Evolutionary conservation across 306 rosid species (phyloP), one percentile per base, ranked within the genome.

Genomic region (Ormosia semicastrata): DNA sequence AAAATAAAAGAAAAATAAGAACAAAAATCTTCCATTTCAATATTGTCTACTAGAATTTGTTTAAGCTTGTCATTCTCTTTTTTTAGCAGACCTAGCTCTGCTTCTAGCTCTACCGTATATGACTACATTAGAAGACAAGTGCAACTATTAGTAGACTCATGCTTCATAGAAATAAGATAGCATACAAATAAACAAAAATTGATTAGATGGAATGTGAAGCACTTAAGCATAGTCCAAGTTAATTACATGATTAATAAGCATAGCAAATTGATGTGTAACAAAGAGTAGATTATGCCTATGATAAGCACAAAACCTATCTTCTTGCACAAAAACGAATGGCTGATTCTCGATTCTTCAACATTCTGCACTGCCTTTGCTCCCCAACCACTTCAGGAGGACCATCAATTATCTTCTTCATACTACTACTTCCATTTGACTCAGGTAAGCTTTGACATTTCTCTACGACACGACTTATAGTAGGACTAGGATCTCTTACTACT

Each of bases 281-380:
- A 65, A 77, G 56, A 71, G 69, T 17, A 56, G 17, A 11, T 33
- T 39, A 14, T 6, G 77, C n/a, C n/a, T n/a, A n/a, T n/a, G n/a
- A 56, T 37, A 46, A 76, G 41, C 8, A 18, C 10, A 67, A 78
- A 65, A 93, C 96, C 97, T 89, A 93, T 86, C 81, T 93, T 71
- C 97, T 86, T 1, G 96, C 93, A 14, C 97, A 87, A 14, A 94
- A 93, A 36, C 96, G 89, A n/a, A n/a, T n/a, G n/a, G n/a, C n/a
- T n/a, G n/a, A n/a, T n/a, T n/a, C n/a, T n/a, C n/a, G n/a, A n/a
- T n/a, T n/a, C n/a, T n/a, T n/a, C n/a, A n/a, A n/a, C n/a, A n/a
- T n/a, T n/a, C n/a, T n/a, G n/a, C n/a, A n/a, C n/a, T n/a, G n/a
- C n/a, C n/a, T n/a, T n/a, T n/a, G n/a, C n/a, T n/a, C n/a, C n/a